A percentile compares a stretch with the other conserved stretches of the same genome.
Conservation (phyloP, 257 asterid species). For the Nicotiana sylvestris region DNA sequence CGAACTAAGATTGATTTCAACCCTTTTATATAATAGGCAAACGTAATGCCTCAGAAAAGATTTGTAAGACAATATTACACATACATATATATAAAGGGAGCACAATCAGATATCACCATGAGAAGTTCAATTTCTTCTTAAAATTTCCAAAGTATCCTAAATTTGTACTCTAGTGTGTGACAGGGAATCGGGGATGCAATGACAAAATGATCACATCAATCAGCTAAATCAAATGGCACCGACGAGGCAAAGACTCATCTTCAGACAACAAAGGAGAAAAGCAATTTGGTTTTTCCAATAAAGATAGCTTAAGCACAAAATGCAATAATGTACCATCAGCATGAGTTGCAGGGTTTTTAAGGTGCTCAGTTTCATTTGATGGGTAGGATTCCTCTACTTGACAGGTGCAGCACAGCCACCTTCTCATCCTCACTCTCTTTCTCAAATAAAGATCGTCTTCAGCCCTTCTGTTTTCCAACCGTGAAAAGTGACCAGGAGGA, state of each 20-base stretch:
- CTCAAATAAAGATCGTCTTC: conserved; percentile 10
- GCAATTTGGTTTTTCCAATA: not conserved
- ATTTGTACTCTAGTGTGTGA: not conserved
- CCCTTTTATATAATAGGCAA: not conserved
- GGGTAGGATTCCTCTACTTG: conserved; percentile 17
- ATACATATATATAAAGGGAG: not conserved
- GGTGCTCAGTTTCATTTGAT: conserved; percentile 13
- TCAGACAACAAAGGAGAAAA: not conserved
- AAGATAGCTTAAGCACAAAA: not conserved
- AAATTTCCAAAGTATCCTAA: not conserved
- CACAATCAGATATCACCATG: not conserved
- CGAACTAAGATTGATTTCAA: not conserved
- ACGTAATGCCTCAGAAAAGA: not conserved
- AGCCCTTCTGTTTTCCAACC: conserved; percentile 7
- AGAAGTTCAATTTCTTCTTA: not conserved
- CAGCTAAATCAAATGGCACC: not conserved
- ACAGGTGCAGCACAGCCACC: conserved; percentile 25
- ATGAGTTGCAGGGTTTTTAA: conserved; percentile 18
- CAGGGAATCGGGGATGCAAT: not conserved
- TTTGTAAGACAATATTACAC: not conserved
- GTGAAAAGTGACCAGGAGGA: conserved; percentile 20
- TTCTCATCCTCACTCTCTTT: conserved; percentile 22
- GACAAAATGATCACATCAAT: not conserved
- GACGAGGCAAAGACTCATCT: not conserved
- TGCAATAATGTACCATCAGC: conserved; percentile 17